Conservation (phyloP, 208 protist species). For the Lotmaria passim region DNA sequence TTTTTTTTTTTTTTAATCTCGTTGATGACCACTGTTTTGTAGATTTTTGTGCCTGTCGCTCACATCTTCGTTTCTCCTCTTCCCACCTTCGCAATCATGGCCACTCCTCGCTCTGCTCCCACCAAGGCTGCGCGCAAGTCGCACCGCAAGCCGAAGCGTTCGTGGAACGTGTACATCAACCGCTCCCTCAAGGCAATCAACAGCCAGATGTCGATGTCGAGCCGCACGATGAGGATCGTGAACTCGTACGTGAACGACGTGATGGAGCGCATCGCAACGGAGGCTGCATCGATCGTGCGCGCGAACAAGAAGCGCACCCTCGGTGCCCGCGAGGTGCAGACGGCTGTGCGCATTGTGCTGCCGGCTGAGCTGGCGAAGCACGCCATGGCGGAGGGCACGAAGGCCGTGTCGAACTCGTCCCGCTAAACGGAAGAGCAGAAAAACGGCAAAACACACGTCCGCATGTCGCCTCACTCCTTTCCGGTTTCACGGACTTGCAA, state of each 20-base stretch:
- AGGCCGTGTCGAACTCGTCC: too few species aligned
- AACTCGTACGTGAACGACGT: conserved; percentile 98
- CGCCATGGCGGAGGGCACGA: too few species aligned
- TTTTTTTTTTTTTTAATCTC: too few species aligned
- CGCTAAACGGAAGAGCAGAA: conserved; percentile 37
- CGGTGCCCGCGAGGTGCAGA: too few species aligned
- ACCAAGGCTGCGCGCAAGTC: conserved; percentile 43
- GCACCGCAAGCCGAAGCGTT: conserved; percentile 75
- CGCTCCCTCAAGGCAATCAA: too few species aligned
- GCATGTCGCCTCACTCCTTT: neutral
- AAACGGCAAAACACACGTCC: too few species aligned
- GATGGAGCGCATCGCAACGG: conserved; percentile 96
- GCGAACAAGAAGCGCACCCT: too few species aligned
- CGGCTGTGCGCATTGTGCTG: too few species aligned
- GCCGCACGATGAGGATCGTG: conserved; percentile 97
- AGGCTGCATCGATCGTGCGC: too few species aligned
- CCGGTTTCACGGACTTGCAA: neutral
- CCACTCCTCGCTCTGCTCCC: conserved; percentile 52
- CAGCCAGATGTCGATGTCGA: conserved; percentile 95
- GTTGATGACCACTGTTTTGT: too few species aligned
- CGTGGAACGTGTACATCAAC: too few species aligned
- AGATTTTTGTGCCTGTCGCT: neutral
- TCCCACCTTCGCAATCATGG: conserved; percentile 32
- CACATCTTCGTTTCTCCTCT: neutral
- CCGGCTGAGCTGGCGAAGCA: too few species aligned